These are phyloP conservation scores for Plasmodium fragile DNA, from an alignment of 169 alveolate genomes.

Conservation along the genomic window DNA sequence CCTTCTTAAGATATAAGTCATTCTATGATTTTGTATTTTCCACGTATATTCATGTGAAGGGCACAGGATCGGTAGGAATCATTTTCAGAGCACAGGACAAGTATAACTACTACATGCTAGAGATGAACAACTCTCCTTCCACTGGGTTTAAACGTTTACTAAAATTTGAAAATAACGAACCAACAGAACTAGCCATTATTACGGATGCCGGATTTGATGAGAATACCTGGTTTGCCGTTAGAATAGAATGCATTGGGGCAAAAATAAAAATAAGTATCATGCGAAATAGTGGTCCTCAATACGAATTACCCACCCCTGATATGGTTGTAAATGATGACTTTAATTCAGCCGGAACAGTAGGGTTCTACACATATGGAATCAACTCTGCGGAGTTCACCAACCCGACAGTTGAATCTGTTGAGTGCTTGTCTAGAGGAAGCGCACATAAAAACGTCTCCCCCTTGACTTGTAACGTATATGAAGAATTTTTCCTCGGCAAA, in stretches of 20 bases:
- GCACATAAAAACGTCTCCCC: conserved; percentile 84
- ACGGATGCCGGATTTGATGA: conserved; percentile 82
- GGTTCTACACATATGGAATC: conserved; percentile 85
- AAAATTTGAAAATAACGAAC: conserved; percentile 88
- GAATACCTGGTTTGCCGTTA: conserved; percentile 86
- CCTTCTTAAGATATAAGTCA: conserved; percentile 80
- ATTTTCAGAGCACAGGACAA: conserved; percentile 85
- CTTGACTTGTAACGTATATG: conserved; percentile 86
- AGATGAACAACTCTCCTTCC: conserved; percentile 78
- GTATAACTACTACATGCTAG: conserved; percentile 84
- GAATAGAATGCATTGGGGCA: conserved; percentile 84
- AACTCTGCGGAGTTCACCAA: conserved; percentile 83
- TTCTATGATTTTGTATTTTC: conserved; percentile 82
- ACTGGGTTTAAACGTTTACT: conserved; percentile 90
- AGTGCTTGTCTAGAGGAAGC: conserved; percentile 82
- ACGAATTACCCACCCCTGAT: conserved; percentile 80
- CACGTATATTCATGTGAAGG: conserved; percentile 80
- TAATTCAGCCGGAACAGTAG: conserved; percentile 86
- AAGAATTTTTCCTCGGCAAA: conserved; percentile 31
- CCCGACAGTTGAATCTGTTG: conserved; percentile 84
- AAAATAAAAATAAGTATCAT: conserved; percentile 75
- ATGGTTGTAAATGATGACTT: conserved; percentile 86
- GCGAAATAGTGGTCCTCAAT: conserved; percentile 78
- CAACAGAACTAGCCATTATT: conserved; percentile 88
- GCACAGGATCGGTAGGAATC: conserved; percentile 86